Conservation (phyloP, 352 stramenopile species). For the Phytophthora tentaculata region DNA sequence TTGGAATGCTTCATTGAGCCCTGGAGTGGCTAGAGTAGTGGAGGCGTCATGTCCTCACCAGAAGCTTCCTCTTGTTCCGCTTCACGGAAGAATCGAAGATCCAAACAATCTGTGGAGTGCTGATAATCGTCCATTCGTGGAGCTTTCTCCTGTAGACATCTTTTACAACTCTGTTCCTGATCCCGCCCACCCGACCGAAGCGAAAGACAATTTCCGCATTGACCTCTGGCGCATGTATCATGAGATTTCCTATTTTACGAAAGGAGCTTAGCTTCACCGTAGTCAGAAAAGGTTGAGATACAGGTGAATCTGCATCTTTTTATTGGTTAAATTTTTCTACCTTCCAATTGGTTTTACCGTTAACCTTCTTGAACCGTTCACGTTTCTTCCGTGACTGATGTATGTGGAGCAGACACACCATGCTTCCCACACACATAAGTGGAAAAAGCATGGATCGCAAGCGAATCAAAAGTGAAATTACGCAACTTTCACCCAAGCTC, state of each 20-base stretch:
- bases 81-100: not conserved
- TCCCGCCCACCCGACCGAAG: not conserved
- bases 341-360: no score
- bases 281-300: no score
- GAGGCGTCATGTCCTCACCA: not conserved
- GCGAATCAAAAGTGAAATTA: conserved; percentile 5
- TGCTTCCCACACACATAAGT: not conserved
- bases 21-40: not conserved
- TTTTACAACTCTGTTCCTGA: not conserved
- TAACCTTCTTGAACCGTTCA: no score
- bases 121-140: not conserved
- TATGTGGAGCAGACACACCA: no score
- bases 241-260: not conserved
- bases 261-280: no score
- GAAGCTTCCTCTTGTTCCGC: not conserved
- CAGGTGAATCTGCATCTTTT: no score
- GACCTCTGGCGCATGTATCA: not conserved
- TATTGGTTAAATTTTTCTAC: no score
- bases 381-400: not conserved
- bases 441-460: conserved; percentile 15
- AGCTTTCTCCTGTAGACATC: not conserved
- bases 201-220: not conserved
- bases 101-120: not conserved
- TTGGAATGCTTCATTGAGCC: not conserved
- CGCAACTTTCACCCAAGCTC: not conserved